Evolutionary conservation across 257 asterid species (phyloP).

Genomic region (Nicotiana obtusifolia): DNA sequence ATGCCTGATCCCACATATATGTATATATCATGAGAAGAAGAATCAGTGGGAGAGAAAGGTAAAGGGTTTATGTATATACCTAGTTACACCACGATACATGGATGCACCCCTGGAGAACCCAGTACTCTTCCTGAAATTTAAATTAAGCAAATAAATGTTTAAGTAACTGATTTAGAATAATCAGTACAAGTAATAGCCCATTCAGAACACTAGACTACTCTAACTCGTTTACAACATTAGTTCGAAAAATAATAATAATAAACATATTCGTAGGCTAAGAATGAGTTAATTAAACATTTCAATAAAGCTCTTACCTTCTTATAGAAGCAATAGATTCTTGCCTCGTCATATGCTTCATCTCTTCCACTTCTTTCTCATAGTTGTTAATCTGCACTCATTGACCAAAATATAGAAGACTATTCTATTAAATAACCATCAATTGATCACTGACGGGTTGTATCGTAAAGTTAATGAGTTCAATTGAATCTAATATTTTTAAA

Average conservation of each 20-base stretch:
- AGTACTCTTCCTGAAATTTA: slow-evolving; percentile 60
- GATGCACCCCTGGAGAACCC: slow-evolving; percentile 96
- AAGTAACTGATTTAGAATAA: neutral
- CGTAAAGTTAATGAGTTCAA: no score
- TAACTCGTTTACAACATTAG: no score
- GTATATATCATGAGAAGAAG: neutral
- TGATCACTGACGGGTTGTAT: no score
- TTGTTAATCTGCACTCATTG: slow-evolving; percentile 48
- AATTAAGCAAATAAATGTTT: neutral
- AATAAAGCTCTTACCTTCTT: slow-evolving; percentile 47
- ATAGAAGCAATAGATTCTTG: slow-evolving; percentile 95
- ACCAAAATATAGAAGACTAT: no score
- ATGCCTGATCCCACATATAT: slow-evolving; percentile 44
- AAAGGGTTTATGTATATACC: slow-evolving; percentile 23
- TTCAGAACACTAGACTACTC: no score
- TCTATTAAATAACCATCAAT: no score
- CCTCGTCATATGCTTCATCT: slow-evolving; percentile 91
- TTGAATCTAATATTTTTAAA: no score
- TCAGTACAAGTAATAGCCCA: no score
- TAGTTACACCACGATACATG: slow-evolving; percentile 88
- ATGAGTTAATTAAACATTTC: no score
- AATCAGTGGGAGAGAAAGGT: no score
- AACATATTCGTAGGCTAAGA: no score
- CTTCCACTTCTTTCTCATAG: slow-evolving; percentile 91
- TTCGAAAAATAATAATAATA: no score